phyloP scores from a whole-genome alignment of 2,329 filamentous ascomycete genomes.

The Neocatenulostroma microsporum region DNA sequence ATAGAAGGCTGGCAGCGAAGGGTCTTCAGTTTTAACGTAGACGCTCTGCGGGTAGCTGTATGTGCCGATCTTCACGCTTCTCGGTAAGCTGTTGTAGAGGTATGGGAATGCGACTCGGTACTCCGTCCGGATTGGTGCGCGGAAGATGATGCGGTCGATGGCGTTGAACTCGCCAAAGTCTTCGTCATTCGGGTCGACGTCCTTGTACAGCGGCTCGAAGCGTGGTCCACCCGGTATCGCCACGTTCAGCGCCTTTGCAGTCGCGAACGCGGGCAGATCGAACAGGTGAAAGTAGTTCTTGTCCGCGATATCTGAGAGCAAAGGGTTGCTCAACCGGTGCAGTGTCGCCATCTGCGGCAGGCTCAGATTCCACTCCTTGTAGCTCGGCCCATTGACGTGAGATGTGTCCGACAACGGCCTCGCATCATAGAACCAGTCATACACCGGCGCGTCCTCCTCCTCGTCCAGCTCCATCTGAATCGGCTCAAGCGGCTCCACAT shows the following conservation, averaged over 20 bases:
- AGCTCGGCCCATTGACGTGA: conserved; percentile 93
- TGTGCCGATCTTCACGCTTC: conserved; percentile 89
- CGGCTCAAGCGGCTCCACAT: conserved; percentile 92
- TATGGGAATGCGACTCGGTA: conserved; percentile 92
- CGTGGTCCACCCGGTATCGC: conserved; percentile 94
- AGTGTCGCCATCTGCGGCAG: conserved; percentile 94
- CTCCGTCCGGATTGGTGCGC: conserved; percentile 87
- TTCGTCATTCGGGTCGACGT: conserved; percentile 96
- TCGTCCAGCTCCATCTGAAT: conserved; percentile 99
- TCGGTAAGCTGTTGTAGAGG: conserved; percentile 90
- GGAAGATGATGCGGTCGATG: conserved; percentile 98
- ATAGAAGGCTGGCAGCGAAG: conserved; percentile 88
- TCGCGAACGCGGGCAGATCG: conserved; percentile 87
- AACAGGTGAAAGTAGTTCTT: conserved; percentile 98
- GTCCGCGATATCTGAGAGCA: conserved; percentile 87
- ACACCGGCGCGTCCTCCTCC: conserved; percentile 80
- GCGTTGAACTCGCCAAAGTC: conserved; percentile 99
- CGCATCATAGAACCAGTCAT: conserved; percentile 97
- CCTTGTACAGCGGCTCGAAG: conserved; percentile 96
- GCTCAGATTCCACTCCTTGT: conserved; percentile 89
- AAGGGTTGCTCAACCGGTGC: conserved; percentile 81
- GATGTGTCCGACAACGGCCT: conserved; percentile 80
- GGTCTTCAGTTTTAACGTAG: conserved; percentile 80
- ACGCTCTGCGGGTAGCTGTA: conserved; percentile 91
- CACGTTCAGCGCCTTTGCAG: conserved; percentile 93